Percentiles rank a stretch among this genome's conserved stretches.
Conservation (phyloP, 169 alveolate species). For the Cytauxzoon felis region DNA sequence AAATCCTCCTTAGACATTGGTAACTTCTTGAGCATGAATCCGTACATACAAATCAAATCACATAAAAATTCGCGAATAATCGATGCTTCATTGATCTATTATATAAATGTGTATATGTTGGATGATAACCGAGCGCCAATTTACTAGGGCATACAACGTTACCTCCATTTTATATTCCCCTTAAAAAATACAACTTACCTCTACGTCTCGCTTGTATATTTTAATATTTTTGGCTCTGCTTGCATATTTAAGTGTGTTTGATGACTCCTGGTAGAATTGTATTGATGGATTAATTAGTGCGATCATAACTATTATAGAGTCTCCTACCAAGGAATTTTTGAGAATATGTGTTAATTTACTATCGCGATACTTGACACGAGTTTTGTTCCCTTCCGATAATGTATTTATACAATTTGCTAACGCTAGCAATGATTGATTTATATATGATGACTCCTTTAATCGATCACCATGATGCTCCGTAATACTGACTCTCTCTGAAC, state of each 20-base stretch:
- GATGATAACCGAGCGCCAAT: neutral
- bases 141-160: neutral
- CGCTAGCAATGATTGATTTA: conserved; percentile 93
- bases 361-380: conserved; percentile 92
- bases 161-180: too few relatives aligned
- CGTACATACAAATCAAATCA: too few relatives aligned
- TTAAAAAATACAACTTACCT: too few relatives aligned
- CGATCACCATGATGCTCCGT: conserved; percentile 89
- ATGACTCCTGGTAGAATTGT: conserved; percentile 81
- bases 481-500: conserved; percentile 93
- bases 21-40: too few relatives aligned
- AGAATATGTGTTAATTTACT: conserved; percentile 92
- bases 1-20: too few relatives aligned
- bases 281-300: conserved; percentile 88
- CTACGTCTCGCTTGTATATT: neutral
- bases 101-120: conserved; percentile 5
- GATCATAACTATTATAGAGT: conserved; percentile 91
- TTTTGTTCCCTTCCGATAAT: conserved; percentile 77
- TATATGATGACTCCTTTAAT: conserved; percentile 92
- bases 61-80: neutral
- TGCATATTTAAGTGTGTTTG: conserved; percentile 89
- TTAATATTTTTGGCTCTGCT: conserved; percentile 90
- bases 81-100: neutral
- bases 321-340: conserved; percentile 90
- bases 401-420: conserved; percentile 95